Evolutionary conservation across 768 basidiomycete species (phyloP), one percentile per base, ranked within the genome.

Genomic region (Lactarius vividus): DNA sequence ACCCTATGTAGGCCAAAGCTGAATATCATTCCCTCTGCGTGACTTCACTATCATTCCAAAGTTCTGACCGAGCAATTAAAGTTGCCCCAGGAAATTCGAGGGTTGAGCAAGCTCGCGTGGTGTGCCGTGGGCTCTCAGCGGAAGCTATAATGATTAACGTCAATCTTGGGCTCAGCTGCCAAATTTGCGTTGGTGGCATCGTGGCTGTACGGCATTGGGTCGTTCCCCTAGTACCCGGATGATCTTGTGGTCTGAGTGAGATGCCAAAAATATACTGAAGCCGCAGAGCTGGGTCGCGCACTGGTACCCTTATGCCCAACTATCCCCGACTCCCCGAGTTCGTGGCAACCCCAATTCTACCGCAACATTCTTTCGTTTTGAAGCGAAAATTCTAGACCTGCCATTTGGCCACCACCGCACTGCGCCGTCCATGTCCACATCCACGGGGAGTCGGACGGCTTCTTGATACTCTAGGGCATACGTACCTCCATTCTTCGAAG

Each of bases 331-430:
- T 39, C 56, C 46, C 65, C 61, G 49, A 42, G 61, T 33, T 23
- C 23, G n/a, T 62, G 8, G 46, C n/a, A 54, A 66, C 66, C 66
- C 66, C 66, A 67, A 63, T 59, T 59, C 61, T 55, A 39, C 56
- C 60, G 31, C 46, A 11, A 49, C 46, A n/a, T 49, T 49, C n/a
- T 46, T 28, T 42, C 40, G 42, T 44, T 23, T 35, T 59, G 20
- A 33, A n/a, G 29, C 6, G 26, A 42, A 42, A 28, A 58, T 37
- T 67, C 61, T 63, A 63, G 66, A 67, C 61, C 31, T 54, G 39
- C 40, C 33, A 23, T 33, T 54, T 54, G 57, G 53, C 42, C 52
- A 53, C 39, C 26, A 26, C 49, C 26, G 23, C 42, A 20, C 42
- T n/a, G 42, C 42, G 42, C 42, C 26, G 23, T 15, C 23, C 49